Conservation (phyloP, 257 asterid genomes). For the Przewalskia tangutica region DNA sequence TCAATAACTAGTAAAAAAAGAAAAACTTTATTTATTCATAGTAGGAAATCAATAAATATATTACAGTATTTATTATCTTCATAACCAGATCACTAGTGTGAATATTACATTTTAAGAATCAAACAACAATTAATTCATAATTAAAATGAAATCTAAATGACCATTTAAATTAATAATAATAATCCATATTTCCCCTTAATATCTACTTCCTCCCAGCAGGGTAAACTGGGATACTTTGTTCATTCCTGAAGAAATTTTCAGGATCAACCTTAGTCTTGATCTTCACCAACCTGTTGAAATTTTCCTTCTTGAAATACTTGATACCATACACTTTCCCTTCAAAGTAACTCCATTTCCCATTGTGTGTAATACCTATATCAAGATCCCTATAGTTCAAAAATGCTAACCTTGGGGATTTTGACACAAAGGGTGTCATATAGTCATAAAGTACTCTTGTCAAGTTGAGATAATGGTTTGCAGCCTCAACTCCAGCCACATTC, state of each 20-base stretch:
- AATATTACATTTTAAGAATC: constrained; percentile 2
- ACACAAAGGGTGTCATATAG: constrained; percentile 50
- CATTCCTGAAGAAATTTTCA: constrained; percentile 44
- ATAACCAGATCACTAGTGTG: neutral
- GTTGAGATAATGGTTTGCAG: constrained; percentile 15
- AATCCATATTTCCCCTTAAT: neutral
- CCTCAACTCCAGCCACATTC: constrained; percentile 29
- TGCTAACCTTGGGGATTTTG: constrained; percentile 48
- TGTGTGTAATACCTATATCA: constrained; percentile 50
- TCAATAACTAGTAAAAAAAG: neutral
- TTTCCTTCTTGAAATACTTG: constrained; percentile 49
- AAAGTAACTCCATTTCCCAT: constrained; percentile 20
- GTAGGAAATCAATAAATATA: neutral
- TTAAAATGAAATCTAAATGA: neutral
- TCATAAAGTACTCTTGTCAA: constrained; percentile 30
- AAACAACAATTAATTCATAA: neutral
- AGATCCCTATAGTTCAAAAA: constrained; percentile 53
- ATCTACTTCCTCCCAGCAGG: neutral
- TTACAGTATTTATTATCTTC: neutral
- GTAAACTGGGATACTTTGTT: constrained; percentile 45
- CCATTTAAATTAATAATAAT: neutral
- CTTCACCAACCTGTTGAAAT: constrained; percentile 45
- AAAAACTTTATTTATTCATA: neutral
- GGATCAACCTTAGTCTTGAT: constrained; percentile 52
- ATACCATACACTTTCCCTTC: constrained; percentile 38